Conservation (phyloP, 257 asterid species). For the Solanum pimpinellifolium region DNA sequence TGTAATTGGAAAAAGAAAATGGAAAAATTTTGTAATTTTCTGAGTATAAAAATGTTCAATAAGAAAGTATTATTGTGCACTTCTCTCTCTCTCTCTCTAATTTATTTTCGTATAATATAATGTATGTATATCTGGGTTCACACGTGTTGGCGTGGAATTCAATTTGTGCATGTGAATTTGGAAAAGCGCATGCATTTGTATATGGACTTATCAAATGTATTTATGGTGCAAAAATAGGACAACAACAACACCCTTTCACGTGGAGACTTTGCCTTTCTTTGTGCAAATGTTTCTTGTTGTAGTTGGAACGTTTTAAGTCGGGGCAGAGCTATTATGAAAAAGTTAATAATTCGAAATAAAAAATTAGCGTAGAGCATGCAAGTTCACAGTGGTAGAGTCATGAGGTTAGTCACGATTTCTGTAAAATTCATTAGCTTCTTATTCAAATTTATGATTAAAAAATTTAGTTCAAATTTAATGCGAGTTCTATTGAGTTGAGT, state of each 20-base stretch:
- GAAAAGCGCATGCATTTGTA: neutral
- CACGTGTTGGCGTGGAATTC: constrained; percentile 4
- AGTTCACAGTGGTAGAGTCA: too few species aligned
- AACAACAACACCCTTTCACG: neutral
- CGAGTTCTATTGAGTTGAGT: too few species aligned
- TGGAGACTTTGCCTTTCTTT: neutral
- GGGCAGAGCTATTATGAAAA: neutral
- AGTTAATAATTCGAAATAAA: neutral
- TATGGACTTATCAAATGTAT: neutral
- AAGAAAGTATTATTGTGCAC: neutral
- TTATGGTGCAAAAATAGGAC: neutral
- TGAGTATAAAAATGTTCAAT: neutral
- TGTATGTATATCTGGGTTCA: neutral
- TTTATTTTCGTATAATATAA: neutral
- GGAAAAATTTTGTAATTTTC: constrained; percentile 10
- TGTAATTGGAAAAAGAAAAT: neutral
- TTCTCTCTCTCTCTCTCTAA: neutral
- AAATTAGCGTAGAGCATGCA: neutral
- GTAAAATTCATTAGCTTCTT: neutral
- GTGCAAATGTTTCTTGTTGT: neutral
- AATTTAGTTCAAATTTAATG: too few species aligned
- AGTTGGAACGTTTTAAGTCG: neutral
- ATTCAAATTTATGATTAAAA: too few species aligned
- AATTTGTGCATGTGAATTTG: constrained; percentile 4
- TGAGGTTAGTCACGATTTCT: too few species aligned